Conservation (phyloP, 179 eudicot species). For the Carnegiea gigantea region DNA sequence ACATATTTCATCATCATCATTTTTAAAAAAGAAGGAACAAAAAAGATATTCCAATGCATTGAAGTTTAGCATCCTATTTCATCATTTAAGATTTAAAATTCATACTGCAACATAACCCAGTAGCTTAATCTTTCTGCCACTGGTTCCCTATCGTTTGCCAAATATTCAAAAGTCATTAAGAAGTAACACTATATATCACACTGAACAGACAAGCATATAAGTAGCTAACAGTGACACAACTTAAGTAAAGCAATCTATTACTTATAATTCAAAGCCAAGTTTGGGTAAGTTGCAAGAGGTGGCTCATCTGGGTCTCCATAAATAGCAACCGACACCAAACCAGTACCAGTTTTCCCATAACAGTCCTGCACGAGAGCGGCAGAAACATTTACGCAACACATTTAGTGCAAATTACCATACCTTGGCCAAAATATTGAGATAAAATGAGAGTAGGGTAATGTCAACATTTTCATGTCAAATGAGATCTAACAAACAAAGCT, state of each 20-base stretch:
- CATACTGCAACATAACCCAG: conserved; percentile 3
- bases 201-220: conserved; percentile 8
- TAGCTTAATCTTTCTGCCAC: not conserved
- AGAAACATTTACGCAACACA: not conserved
- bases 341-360: conserved; percentile 52
- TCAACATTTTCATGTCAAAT: not conserved
- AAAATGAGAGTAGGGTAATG: not conserved
- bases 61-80: conserved; percentile 3
- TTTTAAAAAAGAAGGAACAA: not conserved
- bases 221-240: not conserved
- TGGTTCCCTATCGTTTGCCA: not conserved
- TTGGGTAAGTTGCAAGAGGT: conserved; percentile 87
- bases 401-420: not conserved
- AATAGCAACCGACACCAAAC: conserved; percentile 64
- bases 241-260: not conserved
- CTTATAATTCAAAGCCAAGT: conserved; percentile 82
- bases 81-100: not conserved
- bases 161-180: not conserved
- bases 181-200: not conserved
- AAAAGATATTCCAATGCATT: not conserved
- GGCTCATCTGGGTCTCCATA: conserved; percentile 86
- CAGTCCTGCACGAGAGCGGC: conserved; percentile 52
- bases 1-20: not conserved
- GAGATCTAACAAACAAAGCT: not conserved
- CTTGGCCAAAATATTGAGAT: not conserved